Evolutionary conservation across 31 red algal species (phyloP).

Genomic region (Endocladia muricata): DNA sequence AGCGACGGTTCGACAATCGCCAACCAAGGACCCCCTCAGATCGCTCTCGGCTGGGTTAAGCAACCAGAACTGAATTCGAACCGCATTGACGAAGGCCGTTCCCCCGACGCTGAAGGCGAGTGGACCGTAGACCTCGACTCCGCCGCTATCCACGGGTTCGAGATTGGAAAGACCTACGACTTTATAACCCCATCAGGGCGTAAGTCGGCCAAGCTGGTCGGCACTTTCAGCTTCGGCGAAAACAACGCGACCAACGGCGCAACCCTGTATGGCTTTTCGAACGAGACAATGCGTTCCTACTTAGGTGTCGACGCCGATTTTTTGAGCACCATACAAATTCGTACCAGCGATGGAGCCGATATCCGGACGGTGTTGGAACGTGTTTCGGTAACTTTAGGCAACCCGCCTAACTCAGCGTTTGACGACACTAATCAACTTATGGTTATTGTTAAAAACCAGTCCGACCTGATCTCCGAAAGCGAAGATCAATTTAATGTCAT

Average conservation of each 20-base stretch:
- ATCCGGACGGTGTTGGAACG: too few relatives aligned
- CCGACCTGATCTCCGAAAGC: too few relatives aligned
- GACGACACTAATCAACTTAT: too few relatives aligned
- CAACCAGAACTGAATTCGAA: neutral
- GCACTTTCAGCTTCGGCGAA: neutral
- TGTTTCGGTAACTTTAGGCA: too few relatives aligned
- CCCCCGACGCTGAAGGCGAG: neutral
- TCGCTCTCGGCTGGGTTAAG: neutral
- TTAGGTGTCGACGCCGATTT: too few relatives aligned
- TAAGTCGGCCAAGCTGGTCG: neutral
- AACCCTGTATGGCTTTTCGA: neutral
- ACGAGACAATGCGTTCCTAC: too few relatives aligned
- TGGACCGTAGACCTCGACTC: neutral
- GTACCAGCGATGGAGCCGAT: too few relatives aligned
- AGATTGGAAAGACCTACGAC: neutral
- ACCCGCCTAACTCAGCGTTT: too few relatives aligned
- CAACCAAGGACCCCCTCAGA: neutral
- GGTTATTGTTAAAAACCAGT: too few relatives aligned
- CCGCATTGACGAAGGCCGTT: neutral
- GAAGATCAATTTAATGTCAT: too few relatives aligned
- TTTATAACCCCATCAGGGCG: neutral
- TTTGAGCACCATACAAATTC: too few relatives aligned
- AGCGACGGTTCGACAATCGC: neutral
- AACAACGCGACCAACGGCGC: neutral
- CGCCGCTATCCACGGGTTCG: neutral